These are phyloP conservation scores for Acorus calamus DNA, from an alignment of 106 monocot genomes.

Conservation along the genomic window DNA sequence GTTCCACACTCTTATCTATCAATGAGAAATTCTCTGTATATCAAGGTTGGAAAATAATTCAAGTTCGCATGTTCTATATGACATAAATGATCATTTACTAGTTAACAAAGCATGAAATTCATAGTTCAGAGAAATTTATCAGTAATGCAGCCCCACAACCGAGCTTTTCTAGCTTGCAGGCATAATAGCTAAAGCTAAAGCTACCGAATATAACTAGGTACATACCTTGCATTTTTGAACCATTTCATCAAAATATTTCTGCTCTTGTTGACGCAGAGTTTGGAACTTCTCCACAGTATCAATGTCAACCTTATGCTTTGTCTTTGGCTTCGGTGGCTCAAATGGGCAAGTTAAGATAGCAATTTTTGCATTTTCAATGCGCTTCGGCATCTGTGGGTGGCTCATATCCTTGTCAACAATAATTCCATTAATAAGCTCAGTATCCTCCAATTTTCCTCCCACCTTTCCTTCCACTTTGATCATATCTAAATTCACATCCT, in stretches of 20 bases:
- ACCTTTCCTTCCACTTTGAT: slow-evolving; percentile 98
- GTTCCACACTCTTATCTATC: too few relatives aligned
- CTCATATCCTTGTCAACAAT: slow-evolving; percentile 98
- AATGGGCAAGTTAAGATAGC: slow-evolving; percentile 97
- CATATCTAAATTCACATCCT: slow-evolving; percentile 90
- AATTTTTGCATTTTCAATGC: slow-evolving; percentile 91
- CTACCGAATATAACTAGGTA: neutral
- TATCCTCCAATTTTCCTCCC: slow-evolving; percentile 92
- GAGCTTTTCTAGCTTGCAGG: too few relatives aligned
- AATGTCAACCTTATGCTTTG: slow-evolving; percentile 99
- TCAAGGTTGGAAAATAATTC: too few relatives aligned
- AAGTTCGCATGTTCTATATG: too few relatives aligned
- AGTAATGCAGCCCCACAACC: too few relatives aligned
- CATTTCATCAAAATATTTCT: slow-evolving; percentile 95
- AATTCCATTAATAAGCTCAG: slow-evolving; percentile 80
- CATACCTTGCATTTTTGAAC: slow-evolving; percentile 90
- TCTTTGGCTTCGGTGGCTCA: slow-evolving; percentile 99
- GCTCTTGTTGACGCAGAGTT: slow-evolving; percentile 75
- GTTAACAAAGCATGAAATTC: too few relatives aligned
- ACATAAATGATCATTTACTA: too few relatives aligned
- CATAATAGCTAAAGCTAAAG: too few relatives aligned
- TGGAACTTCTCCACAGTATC: slow-evolving; percentile 96
- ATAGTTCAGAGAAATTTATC: too few relatives aligned
- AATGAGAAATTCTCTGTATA: too few relatives aligned
- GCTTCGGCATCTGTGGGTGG: slow-evolving; percentile 95